Evolutionary conservation across 2,329 filamentous ascomycete species (phyloP).

Genomic region (Graphilbum ipis-grandicollis): DNA sequence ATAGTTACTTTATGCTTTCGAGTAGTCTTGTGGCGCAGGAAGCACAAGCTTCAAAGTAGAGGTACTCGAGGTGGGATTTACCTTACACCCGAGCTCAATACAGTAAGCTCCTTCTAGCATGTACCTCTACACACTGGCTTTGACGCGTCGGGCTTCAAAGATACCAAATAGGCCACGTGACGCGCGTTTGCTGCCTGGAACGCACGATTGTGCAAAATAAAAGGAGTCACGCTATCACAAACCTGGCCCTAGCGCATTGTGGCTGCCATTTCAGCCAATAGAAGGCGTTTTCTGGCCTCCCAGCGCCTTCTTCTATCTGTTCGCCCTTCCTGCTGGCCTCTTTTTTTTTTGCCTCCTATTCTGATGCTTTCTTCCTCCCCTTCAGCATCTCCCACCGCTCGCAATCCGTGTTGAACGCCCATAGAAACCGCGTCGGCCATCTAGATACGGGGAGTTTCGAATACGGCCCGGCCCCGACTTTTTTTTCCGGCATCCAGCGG

Average conservation of each 20-base stretch:
- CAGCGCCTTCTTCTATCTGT: background rate
- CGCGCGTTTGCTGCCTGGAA: constrained; percentile 5
- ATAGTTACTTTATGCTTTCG: too few relatives aligned
- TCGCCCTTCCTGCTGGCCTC: too few relatives aligned
- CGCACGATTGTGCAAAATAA: constrained; percentile 1
- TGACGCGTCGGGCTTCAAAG: too few relatives aligned
- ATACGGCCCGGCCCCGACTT: background rate
- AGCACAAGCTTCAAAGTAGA: too few relatives aligned
- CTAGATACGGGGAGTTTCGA: constrained; percentile 12
- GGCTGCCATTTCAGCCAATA: background rate
- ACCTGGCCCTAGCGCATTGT: constrained; percentile 12
- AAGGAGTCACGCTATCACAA: constrained; percentile 12
- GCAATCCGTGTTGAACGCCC: constrained; percentile 14
- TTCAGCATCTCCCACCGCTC: background rate
- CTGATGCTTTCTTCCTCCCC: constrained; percentile 3
- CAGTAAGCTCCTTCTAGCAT: too few relatives aligned
- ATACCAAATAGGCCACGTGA: background rate
- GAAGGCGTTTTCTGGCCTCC: background rate
- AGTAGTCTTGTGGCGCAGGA: too few relatives aligned
- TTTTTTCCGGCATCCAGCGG: constrained; percentile 1
- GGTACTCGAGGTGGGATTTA: too few relatives aligned
- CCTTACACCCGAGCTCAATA: too few relatives aligned
- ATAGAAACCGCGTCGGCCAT: constrained; percentile 37
- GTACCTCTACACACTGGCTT: too few relatives aligned
- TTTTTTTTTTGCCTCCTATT: constrained; percentile 22